These are phyloP conservation scores for Thalassiosira sp. DNA, from an alignment of 352 stramenopile species.

Conservation along the genomic window DNA sequence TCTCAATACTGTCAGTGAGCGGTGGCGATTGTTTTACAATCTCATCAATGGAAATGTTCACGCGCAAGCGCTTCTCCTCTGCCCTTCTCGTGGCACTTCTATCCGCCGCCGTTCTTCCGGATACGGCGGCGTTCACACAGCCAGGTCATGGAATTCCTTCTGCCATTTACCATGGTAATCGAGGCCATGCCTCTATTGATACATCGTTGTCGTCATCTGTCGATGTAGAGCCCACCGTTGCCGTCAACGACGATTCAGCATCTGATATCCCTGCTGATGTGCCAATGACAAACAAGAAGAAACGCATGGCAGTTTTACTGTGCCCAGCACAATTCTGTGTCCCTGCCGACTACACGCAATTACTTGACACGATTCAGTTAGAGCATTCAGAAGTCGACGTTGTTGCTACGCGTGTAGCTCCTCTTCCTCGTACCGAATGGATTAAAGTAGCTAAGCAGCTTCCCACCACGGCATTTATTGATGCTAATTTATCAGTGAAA, in stretches of 20 bases:
- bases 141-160: neutral
- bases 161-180: neutral
- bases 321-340: slow-evolving; percentile 81
- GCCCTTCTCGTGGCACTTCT: neutral
- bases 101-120: neutral
- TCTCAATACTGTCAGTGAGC: neutral
- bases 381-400: slow-evolving; percentile 25
- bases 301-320: slow-evolving; percentile 56
- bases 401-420: slow-evolving; percentile 50
- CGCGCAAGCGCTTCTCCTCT: neutral
- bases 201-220: neutral
- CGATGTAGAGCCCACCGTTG: neutral
- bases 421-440: slow-evolving; percentile 73
- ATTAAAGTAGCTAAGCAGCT: slow-evolving; percentile 74
- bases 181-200: neutral
- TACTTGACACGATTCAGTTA: slow-evolving; percentile 57
- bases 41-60: neutral
- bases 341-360: slow-evolving; percentile 63
- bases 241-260: neutral
- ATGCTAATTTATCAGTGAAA: slow-evolving; percentile 57
- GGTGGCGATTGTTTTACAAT: neutral
- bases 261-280: neutral
- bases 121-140: neutral
- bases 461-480: slow-evolving; percentile 65
- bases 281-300: slow-evolving; percentile 1